Conservation (phyloP, 495 filamentous ascomycete genomes). For the Bathelium albidoporum region DNA sequence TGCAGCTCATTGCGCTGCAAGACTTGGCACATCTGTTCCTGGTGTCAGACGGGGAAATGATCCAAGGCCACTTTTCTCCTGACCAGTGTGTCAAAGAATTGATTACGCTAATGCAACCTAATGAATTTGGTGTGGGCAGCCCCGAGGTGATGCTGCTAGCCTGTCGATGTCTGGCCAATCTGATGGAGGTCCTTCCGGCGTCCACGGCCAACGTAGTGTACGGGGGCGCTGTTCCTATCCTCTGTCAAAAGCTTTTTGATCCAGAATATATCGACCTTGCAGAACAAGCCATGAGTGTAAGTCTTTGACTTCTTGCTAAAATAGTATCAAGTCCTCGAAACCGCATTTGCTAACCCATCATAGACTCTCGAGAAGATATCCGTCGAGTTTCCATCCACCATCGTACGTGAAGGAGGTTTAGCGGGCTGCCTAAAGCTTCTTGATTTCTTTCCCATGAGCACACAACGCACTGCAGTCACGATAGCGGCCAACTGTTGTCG, state of each 20-base stretch:
- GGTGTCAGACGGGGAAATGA: constrained; percentile 90
- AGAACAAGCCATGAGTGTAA: constrained; percentile 85
- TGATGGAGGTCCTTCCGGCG: constrained; percentile 93
- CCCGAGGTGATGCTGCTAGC: constrained; percentile 97
- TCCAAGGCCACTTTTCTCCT: constrained; percentile 89
- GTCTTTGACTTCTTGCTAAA: constrained; percentile 21
- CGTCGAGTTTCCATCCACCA: constrained; percentile 87
- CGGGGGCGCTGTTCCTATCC: constrained; percentile 83
- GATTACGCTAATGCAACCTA: constrained; percentile 82
- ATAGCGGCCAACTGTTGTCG: constrained; percentile 97
- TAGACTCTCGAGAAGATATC: constrained; percentile 95
- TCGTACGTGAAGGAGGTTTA: constrained; percentile 91
- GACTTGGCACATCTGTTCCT: constrained; percentile 89
- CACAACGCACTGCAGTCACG: constrained; percentile 90
- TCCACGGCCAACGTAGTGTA: constrained; percentile 94
- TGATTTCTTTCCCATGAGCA: constrained; percentile 96
- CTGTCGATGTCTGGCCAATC: constrained; percentile 88
- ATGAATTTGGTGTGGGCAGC: constrained; percentile 78
- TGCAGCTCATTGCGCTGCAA: constrained; percentile 85
- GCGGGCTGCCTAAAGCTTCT: constrained; percentile 88
- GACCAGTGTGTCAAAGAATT: constrained; percentile 95
- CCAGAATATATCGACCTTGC: constrained; percentile 95
- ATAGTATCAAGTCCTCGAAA: constrained; percentile 12
- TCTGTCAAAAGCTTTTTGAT: constrained; percentile 88
- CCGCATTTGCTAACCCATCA: not conserved